A percentile compares a stretch with the other conserved stretches of the same genome.
Evolutionary conservation across 23 red algal genomes (phyloP).

Genomic region (Gracilaria domingensis): DNA sequence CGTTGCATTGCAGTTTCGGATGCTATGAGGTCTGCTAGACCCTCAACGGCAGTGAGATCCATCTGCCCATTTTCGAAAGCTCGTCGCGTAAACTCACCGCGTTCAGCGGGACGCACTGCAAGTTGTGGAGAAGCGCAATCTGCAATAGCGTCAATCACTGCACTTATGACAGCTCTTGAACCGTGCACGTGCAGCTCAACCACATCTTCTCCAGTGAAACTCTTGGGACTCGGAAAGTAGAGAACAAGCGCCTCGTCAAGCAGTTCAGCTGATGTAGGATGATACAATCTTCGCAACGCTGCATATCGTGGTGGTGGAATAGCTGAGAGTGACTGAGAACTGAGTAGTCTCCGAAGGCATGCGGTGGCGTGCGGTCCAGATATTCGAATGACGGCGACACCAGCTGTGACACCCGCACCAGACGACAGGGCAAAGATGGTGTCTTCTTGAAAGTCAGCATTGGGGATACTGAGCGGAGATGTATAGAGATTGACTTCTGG

Average conservation of each 20-base stretch:
- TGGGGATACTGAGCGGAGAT: not conserved
- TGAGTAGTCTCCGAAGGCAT: slow-evolving; percentile 2
- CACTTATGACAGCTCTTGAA: slow-evolving; percentile 79
- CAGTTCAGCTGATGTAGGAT: slow-evolving; percentile 55
- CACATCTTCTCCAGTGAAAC: slow-evolving; percentile 96
- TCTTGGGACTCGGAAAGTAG: slow-evolving; percentile 78
- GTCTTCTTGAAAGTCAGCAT: slow-evolving; percentile 45
- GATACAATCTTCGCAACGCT: slow-evolving; percentile 43
- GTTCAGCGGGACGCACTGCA: slow-evolving; percentile 61
- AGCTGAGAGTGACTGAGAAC: not conserved
- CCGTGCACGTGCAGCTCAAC: slow-evolving; percentile 97
- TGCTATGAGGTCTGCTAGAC: slow-evolving; percentile 88
- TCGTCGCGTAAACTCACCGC: slow-evolving; percentile 92
- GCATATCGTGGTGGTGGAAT: slow-evolving; percentile 52
- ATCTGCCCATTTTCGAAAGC: slow-evolving; percentile 89
- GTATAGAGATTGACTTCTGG: not conserved
- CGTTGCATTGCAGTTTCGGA: slow-evolving; percentile 83
- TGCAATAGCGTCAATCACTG: slow-evolving; percentile 64
- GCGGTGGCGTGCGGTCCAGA: slow-evolving; percentile 58
- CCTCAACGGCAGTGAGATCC: slow-evolving; percentile 85
- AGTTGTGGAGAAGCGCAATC: not conserved
- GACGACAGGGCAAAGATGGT: slow-evolving; percentile 87
- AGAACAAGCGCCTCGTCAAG: slow-evolving; percentile 92
- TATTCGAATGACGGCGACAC: slow-evolving; percentile 81
- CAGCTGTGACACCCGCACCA: slow-evolving; percentile 53